These are phyloP conservation scores for Penicillium manginii DNA, from an alignment of 495 filamentous ascomycete genomes.

Conservation along the genomic window DNA sequence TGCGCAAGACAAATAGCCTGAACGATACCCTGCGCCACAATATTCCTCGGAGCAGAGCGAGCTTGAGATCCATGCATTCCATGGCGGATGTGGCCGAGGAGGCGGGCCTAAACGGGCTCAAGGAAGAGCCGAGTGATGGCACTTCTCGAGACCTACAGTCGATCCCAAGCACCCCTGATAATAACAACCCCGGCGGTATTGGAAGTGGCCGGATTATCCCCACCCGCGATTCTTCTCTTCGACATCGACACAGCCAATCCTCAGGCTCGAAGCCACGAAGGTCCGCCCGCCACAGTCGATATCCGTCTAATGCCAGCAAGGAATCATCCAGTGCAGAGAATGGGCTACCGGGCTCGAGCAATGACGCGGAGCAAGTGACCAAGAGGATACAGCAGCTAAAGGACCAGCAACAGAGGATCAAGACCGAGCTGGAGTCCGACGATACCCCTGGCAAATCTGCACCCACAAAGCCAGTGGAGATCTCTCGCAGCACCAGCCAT, in stretches of 20 bases:
- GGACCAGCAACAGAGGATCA: constrained; percentile 53
- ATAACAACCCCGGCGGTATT: constrained; percentile 43
- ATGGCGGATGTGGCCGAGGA: constrained; percentile 52
- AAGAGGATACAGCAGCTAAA: constrained; percentile 56
- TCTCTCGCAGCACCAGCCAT: constrained; percentile 32
- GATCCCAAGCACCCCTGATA: constrained; percentile 32
- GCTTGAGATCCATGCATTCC: constrained; percentile 48
- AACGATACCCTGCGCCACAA: constrained; percentile 44
- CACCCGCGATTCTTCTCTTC: constrained; percentile 67
- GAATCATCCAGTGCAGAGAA: constrained; percentile 37
- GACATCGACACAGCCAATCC: constrained; percentile 52
- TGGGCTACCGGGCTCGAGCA: constrained; percentile 35
- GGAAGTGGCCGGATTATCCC: constrained; percentile 62
- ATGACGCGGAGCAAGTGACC: constrained; percentile 50
- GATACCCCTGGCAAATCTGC: constrained; percentile 38
- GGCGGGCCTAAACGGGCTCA: constrained; percentile 24
- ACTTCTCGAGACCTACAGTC: constrained; percentile 33
- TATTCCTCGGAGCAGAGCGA: constrained; percentile 42
- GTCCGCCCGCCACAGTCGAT: constrained; percentile 44
- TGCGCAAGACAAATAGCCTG: constrained; percentile 42
- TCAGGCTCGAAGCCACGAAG: constrained; percentile 39
- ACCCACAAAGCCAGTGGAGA: constrained; percentile 28
- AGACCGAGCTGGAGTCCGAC: constrained; percentile 41
- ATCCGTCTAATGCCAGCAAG: constrained; percentile 44
- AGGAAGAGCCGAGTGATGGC: constrained; percentile 26